Percentiles rank a stretch among this genome's conserved stretches.
phyloP scores from a whole-genome alignment of 2,329 filamentous ascomycete species.

The Colletotrichum sp. region DNA sequence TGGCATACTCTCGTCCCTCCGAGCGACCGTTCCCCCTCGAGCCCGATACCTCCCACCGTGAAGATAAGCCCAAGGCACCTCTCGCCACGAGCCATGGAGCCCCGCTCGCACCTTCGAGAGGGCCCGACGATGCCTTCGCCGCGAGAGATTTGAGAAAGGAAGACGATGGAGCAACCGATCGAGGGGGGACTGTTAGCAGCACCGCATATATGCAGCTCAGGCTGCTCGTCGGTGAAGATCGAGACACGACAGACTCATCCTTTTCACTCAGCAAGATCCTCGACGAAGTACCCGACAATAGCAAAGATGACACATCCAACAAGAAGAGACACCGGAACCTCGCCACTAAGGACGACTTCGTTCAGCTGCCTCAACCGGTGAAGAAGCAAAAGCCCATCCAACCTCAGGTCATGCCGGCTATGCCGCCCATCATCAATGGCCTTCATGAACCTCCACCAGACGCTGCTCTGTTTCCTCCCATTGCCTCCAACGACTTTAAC shows the following conservation, averaged over 20 bases:
- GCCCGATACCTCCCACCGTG: constrained; percentile 48
- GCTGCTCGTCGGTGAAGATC: constrained; percentile 41
- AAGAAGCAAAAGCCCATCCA: constrained; percentile 68
- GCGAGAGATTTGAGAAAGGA: constrained; percentile 14
- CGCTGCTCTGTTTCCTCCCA: constrained; percentile 67
- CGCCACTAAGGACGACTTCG: constrained; percentile 63
- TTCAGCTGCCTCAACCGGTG: constrained; percentile 67
- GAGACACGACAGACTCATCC: constrained; percentile 41
- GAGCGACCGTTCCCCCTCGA: constrained; percentile 58
- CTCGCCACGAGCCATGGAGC: constrained; percentile 22
- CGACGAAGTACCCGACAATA: constrained; percentile 45
- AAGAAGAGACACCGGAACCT: constrained; percentile 60
- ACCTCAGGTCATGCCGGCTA: constrained; percentile 48
- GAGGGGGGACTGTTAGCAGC: background rate
- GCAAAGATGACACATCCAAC: constrained; percentile 47
- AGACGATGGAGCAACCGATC: background rate
- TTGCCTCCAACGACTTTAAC: constrained; percentile 61
- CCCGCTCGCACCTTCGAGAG: background rate
- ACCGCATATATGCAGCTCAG: constrained; percentile 35
- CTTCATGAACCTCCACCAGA: constrained; percentile 66
- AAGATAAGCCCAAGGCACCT: constrained; percentile 35
- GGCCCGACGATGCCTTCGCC: constrained; percentile 10
- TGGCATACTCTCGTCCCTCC: constrained; percentile 46
- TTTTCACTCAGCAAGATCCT: constrained; percentile 52
- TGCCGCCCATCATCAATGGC: constrained; percentile 70